These are phyloP conservation scores for Cordyceps farinosa DNA, from an alignment of 2,329 filamentous ascomycete genomes.

Conservation along the genomic window DNA sequence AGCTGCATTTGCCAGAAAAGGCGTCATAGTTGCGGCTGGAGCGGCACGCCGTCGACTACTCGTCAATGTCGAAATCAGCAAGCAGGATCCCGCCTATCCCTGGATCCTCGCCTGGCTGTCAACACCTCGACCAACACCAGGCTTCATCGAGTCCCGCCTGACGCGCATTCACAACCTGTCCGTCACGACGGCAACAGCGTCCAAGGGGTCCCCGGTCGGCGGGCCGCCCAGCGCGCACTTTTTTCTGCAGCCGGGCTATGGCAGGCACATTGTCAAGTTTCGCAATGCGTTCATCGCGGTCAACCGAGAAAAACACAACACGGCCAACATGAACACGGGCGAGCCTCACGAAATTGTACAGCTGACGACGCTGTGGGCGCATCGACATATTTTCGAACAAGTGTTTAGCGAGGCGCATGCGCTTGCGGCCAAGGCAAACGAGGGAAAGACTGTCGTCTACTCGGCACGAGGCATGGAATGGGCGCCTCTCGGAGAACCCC, in stretches of 20 bases:
- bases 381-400: constrained; percentile 84
- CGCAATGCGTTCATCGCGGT: constrained; percentile 84
- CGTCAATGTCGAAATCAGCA: constrained; percentile 92
- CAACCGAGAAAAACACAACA: constrained; percentile 78
- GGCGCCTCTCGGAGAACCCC: constrained; percentile 77
- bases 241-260: constrained; percentile 85
- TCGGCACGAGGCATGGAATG: constrained; percentile 81
- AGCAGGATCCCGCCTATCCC: constrained; percentile 86
- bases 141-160: constrained; percentile 55
- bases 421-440: constrained; percentile 72
- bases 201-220: constrained; percentile 54
- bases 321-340: constrained; percentile 75
- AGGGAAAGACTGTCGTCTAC: constrained; percentile 92
- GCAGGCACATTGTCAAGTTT: constrained; percentile 82
- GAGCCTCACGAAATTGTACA: constrained; percentile 93
- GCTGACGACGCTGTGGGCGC: constrained; percentile 84
- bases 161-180: constrained; percentile 59
- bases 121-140: constrained; percentile 65
- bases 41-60: constrained; percentile 81
- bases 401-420: constrained; percentile 84
- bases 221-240: constrained; percentile 76
- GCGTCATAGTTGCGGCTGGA: constrained; percentile 66
- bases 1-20: constrained; percentile 75
- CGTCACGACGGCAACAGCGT: constrained; percentile 57
- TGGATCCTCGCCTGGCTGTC: constrained; percentile 97